A percentile compares a stretch with the other conserved stretches of the same genome.
Conservation (phyloP, 345 rosid species). For the Limnanthes douglasii region DNA sequence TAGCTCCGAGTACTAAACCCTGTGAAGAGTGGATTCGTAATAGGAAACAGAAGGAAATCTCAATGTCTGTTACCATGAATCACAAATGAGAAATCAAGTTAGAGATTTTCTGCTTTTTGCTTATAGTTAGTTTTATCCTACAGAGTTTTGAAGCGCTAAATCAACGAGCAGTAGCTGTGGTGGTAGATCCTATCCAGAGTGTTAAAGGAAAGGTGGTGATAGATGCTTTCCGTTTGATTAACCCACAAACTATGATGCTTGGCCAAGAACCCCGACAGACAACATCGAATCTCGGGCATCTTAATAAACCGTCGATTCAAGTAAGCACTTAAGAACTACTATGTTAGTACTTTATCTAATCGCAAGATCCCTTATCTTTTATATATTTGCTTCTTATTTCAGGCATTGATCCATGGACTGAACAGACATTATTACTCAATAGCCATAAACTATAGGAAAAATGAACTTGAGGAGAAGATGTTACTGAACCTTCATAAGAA, state of each 20-base stretch:
- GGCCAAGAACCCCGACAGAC: constrained; percentile 94
- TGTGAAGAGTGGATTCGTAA: not conserved
- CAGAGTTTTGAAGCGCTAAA: constrained; percentile 94
- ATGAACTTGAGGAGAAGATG: constrained; percentile 87
- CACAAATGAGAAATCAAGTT: no score
- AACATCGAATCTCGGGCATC: constrained; percentile 85
- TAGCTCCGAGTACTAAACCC: not conserved
- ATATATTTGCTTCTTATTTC: constrained; percentile 4
- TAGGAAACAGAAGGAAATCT: not conserved
- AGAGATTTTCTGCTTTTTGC: no score
- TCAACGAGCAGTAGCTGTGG: constrained; percentile 80
- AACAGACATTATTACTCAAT: constrained; percentile 83
- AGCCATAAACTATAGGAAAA: constrained; percentile 82
- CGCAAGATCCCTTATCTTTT: not conserved
- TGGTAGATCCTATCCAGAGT: constrained; percentile 88
- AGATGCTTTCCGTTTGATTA: constrained; percentile 80
- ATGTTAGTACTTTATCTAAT: not conserved
- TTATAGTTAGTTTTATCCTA: not conserved
- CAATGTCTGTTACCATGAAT: not conserved
- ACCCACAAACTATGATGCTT: constrained; percentile 94
- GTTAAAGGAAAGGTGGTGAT: constrained; percentile 90
- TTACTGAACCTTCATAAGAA: constrained; percentile 78
- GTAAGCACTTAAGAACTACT: constrained; percentile 13
- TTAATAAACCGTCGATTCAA: constrained; percentile 84
- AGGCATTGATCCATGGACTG: constrained; percentile 89